Conservation (phyloP, 495 filamentous ascomycete species). For the Neurospora sublineolata region DNA sequence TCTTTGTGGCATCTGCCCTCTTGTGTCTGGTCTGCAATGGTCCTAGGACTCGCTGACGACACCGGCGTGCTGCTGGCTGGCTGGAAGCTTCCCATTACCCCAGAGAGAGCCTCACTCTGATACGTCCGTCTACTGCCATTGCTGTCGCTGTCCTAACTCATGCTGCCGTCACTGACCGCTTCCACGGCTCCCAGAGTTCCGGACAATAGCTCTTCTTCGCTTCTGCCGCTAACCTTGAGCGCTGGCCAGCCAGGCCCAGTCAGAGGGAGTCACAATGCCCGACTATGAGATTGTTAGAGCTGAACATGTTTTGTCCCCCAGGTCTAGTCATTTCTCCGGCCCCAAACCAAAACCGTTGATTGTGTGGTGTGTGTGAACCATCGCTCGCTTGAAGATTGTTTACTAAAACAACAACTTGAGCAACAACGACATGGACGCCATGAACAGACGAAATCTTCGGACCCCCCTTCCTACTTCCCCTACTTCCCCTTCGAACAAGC, state of each 20-base stretch:
- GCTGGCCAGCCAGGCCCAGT: neutral
- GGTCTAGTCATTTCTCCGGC: neutral
- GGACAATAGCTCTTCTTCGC: neutral
- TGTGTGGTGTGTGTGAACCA: neutral
- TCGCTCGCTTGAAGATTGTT: neutral
- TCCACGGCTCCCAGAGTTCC: neutral
- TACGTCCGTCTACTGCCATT: neutral
- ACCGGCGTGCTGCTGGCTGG: neutral
- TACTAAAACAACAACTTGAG: neutral
- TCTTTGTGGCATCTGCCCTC: neutral
- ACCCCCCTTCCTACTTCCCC: neutral
- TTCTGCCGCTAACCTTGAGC: neutral
- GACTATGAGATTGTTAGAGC: neutral
- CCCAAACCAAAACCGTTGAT: neutral
- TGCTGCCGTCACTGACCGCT: neutral
- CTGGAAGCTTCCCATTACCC: neutral
- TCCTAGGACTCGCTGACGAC: neutral
- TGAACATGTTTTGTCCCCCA: neutral
- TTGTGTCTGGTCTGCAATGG: neutral
- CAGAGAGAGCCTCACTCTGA: neutral
- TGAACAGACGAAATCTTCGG: neutral
- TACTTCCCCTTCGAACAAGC: neutral
- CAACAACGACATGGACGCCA: neutral
- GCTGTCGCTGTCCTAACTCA: neutral
- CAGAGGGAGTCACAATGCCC: neutral